Evolutionary conservation across 257 asterid genomes (phyloP).

Genomic region (Nicotiana knightiana): DNA sequence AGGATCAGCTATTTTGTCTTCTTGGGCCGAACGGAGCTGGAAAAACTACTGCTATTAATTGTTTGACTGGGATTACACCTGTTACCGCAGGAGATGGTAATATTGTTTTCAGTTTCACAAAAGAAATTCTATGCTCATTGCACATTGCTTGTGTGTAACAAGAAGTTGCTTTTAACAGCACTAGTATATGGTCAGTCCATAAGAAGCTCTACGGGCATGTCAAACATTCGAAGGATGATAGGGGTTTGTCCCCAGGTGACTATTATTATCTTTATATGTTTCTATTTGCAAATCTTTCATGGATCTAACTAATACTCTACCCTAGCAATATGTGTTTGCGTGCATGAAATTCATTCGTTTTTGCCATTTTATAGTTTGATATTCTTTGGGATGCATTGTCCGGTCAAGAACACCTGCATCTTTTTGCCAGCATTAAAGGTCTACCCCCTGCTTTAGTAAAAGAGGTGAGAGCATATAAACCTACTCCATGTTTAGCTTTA

Average conservation of each 20-base stretch:
- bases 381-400: conserved; percentile 91
- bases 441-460: conserved; percentile 48
- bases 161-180: conserved; percentile 43
- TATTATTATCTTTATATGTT: conserved; percentile 17
- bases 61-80: conserved; percentile 92
- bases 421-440: conserved; percentile 90
- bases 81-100: conserved; percentile 93
- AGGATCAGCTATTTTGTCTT: conserved; percentile 92
- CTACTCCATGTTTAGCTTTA: neutral
- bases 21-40: conserved; percentile 99
- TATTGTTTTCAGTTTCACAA: conserved; percentile 9
- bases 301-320: neutral
- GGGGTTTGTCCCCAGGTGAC: conserved; percentile 98
- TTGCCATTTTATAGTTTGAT: conserved; percentile 58
- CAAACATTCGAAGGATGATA: conserved; percentile 69
- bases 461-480: conserved; percentile 34
- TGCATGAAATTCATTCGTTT: conserved; percentile 12
- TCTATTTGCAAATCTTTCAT: conserved; percentile 6
- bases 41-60: conserved; percentile 82
- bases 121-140: neutral
- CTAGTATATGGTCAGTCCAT: conserved; percentile 78
- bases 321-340: neutral
- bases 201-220: conserved; percentile 75
- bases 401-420: conserved; percentile 78
- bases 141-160: neutral